phyloP scores from a whole-genome alignment of 1,139 yeast species.

The Debaryomyces singareniensis region DNA sequence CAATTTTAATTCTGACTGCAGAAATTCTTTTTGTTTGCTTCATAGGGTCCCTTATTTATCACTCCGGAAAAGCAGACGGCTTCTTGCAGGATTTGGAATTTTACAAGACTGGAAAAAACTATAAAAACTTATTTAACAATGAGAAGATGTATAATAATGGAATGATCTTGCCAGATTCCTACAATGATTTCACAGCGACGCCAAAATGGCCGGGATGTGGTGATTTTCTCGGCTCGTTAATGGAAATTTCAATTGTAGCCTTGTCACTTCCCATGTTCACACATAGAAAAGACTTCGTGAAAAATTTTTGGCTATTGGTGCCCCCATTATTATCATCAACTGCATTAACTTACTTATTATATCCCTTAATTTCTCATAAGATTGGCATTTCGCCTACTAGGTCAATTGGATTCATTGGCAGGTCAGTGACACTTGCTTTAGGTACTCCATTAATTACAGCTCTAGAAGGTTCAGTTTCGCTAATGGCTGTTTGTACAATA shows the following conservation, averaged over 20 bases:
- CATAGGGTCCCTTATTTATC: conserved; percentile 51
- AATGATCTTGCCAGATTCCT: conserved; percentile 8
- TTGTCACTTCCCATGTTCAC: conserved; percentile 74
- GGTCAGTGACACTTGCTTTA: conserved; percentile 76
- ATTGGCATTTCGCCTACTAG: conserved; percentile 56
- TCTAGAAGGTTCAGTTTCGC: conserved; percentile 60
- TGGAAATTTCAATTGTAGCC: conserved; percentile 75
- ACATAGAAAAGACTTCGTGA: conserved; percentile 56
- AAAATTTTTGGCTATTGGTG: conserved; percentile 51
- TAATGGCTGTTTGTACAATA: conserved; percentile 77
- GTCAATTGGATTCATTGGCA: conserved; percentile 70
- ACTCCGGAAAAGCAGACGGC: conserved; percentile 34
- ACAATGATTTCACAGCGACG: conserved; percentile 24
- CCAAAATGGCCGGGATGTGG: conserved; percentile 76
- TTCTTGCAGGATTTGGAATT: conserved; percentile 44
- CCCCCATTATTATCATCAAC: conserved; percentile 57
- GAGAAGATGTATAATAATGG: conserved; percentile 25
- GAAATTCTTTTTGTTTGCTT: conserved; percentile 56
- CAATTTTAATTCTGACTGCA: conserved; percentile 62
- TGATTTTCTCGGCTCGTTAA: conserved; percentile 59
- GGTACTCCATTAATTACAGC: conserved; percentile 68
- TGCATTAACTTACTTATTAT: conserved; percentile 54
- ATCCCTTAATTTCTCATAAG: conserved; percentile 61
- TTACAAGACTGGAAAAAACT: conserved; percentile 67
- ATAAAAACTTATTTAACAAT: conserved; percentile 49